Evolutionary conservation across 306 rosid genomes (phyloP), one percentile per base, ranked within the genome.

Genomic region (Castanospermum australe): DNA sequence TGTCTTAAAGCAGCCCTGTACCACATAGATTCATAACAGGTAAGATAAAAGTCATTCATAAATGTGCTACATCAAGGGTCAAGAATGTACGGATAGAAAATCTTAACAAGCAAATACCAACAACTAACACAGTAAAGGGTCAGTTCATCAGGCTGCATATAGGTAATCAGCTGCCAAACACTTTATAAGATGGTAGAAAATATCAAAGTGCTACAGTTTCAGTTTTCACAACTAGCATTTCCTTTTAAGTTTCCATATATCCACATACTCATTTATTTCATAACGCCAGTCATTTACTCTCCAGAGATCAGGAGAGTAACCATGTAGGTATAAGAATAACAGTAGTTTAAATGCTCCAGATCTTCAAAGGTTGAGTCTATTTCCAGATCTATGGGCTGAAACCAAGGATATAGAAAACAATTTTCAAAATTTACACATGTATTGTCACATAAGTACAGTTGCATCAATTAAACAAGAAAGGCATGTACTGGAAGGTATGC

Each of bases 1-100:
- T 93, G 94, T 74, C 88, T 93, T 71, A 93, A 81, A 82, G 94
- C 98, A 84, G 97, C 84, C 88, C 97, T 93, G 90, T 14, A 63
- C 18, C 54, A 68, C 61, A 73, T 22, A 38, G 38, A 79, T 39
- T 76, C 45, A 71, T 45, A 39, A n/a, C 55, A 48, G 63, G 28
- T 67, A 67, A 79, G 17, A 54, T 51, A 61, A 5, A 69, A 65
- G 14, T 45, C 67, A 41, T 73, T 67, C 62, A 18, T 5, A 73
- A 70, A 72, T 8, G 44, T 2, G 21, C 22, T 71, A 60, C 22
- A 57, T 62, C 41, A 8, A 45, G 36, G 45, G 30, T 69, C 72
- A 52, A 68, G 38, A 62, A 21, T 50, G 59, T 20, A 24, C 5
- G n/a, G 21, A 33, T 3, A 20, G 51, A 48, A 64, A 50, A 79